These are phyloP conservation scores for Tetrapisispora namnaoensis DNA, from an alignment of 805 yeast species.

Conservation along the genomic window DNA sequence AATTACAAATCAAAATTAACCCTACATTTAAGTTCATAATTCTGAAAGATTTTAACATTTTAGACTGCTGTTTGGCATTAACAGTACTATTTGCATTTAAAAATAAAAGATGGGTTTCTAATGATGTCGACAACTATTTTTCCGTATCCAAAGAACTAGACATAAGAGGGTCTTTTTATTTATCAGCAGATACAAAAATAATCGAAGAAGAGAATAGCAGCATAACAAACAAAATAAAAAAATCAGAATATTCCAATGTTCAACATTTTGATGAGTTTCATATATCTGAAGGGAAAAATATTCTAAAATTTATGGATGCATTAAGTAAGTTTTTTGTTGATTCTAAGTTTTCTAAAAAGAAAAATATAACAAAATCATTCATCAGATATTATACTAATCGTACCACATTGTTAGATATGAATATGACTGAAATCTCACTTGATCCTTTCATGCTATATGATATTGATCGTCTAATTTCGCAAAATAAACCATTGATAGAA, in stretches of 20 bases:
- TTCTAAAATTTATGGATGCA: conserved; percentile 11
- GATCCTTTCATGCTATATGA: conserved; percentile 14
- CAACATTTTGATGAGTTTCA: conserved; percentile 11
- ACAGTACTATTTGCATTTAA: conserved; percentile 11
- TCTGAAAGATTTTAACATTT: conserved; percentile 11
- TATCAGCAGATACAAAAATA: conserved; percentile 9
- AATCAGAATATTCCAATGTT: neutral
- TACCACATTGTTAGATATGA: conserved; percentile 3
- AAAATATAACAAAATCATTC: conserved; percentile 5
- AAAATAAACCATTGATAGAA: conserved; percentile 14
- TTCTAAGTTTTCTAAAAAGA: conserved; percentile 15
- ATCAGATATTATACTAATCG: conserved; percentile 2
- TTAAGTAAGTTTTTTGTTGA: conserved; percentile 8
- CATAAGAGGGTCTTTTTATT: conserved; percentile 12
- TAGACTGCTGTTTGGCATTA: conserved; percentile 18
- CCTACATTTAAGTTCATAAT: conserved; percentile 3
- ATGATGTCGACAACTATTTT: conserved; percentile 7
- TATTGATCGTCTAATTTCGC: conserved; percentile 4
- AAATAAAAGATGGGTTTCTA: conserved; percentile 9
- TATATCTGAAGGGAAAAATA: conserved; percentile 4
- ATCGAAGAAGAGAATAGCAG: neutral
- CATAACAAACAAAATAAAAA: neutral
- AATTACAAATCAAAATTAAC: conserved; percentile 5
- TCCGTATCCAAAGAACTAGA: conserved; percentile 8
- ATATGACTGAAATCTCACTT: conserved; percentile 12